These are phyloP conservation scores for Trifolium subterraneum DNA, from an alignment of 306 rosid genomes.

Conservation along the genomic window DNA sequence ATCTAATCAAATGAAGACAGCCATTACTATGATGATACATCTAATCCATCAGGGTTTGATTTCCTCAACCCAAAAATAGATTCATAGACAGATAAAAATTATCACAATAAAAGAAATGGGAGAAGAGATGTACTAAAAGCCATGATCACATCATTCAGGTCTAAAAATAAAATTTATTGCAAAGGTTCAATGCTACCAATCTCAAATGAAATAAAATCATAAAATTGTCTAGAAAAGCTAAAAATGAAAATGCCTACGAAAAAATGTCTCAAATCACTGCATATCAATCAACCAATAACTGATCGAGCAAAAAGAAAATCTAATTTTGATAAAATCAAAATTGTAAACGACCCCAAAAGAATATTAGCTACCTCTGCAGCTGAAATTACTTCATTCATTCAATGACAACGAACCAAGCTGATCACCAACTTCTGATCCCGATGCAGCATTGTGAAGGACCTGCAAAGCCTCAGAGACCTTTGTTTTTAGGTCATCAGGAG, in stretches of 20 bases:
- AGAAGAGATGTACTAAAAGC: slow-evolving; percentile 4
- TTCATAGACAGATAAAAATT: neutral
- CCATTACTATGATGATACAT: neutral
- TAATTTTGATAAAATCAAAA: slow-evolving; percentile 33
- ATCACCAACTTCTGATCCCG: slow-evolving; percentile 63
- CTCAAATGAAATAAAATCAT: slow-evolving; percentile 35
- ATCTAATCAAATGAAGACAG: neutral
- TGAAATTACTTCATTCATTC: slow-evolving; percentile 52
- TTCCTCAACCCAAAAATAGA: slow-evolving; percentile 5
- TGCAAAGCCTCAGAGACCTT: slow-evolving; percentile 91
- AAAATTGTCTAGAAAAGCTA: slow-evolving; percentile 32
- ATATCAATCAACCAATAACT: slow-evolving; percentile 29
- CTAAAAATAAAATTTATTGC: slow-evolving; percentile 20
- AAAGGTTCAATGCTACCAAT: slow-evolving; percentile 16
- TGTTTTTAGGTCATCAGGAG: slow-evolving; percentile 78
- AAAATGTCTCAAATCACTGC: slow-evolving; percentile 44
- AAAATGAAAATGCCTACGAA: slow-evolving; percentile 35
- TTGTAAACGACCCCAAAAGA: slow-evolving; percentile 28
- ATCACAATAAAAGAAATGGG: neutral
- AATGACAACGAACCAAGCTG: slow-evolving; percentile 59
- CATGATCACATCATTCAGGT: slow-evolving; percentile 27
- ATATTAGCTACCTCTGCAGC: slow-evolving; percentile 25
- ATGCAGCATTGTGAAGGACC: slow-evolving; percentile 67
- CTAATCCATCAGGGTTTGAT: neutral
- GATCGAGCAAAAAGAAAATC: slow-evolving; percentile 25